A percentile compares a stretch with the other conserved stretches of the same genome.
Evolutionary conservation across 2,329 filamentous ascomycete species (phyloP).

Genomic region (Plenodomus tracheiphilus): DNA sequence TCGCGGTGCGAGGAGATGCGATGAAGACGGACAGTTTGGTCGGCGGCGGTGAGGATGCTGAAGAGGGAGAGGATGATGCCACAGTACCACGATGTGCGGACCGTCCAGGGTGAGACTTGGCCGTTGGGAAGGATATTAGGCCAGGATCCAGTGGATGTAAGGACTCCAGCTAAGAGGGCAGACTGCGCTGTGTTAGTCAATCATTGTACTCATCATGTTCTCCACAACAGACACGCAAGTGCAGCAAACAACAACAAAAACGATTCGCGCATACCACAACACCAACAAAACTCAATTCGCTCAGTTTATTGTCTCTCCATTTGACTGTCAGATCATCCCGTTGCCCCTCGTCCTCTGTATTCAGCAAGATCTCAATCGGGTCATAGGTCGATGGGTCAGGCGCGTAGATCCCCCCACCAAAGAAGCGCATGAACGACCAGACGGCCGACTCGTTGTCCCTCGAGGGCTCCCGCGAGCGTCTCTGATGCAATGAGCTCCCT

Average conservation of each 20-base stretch:
- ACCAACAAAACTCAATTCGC: slow-evolving; percentile 49
- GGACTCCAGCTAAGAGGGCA: slow-evolving; percentile 45
- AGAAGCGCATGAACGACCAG: slow-evolving; percentile 30
- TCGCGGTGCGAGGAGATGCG: slow-evolving; percentile 48
- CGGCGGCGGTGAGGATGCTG: slow-evolving; percentile 51
- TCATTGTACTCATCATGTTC: not conserved
- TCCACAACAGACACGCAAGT: not conserved
- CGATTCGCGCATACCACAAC: slow-evolving; percentile 40
- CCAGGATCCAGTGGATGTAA: slow-evolving; percentile 52
- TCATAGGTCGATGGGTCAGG: slow-evolving; percentile 42
- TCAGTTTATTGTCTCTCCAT: slow-evolving; percentile 47
- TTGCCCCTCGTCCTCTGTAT: slow-evolving; percentile 37
- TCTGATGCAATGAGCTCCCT: slow-evolving; percentile 14
- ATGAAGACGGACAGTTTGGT: slow-evolving; percentile 50
- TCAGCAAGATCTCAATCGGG: slow-evolving; percentile 44
- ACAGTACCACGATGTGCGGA: slow-evolving; percentile 49
- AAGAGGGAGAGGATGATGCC: slow-evolving; percentile 56
- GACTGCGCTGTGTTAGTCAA: slow-evolving; percentile 22
- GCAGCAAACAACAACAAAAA: not conserved
- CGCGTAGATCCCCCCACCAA: slow-evolving; percentile 39
- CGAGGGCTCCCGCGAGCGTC: slow-evolving; percentile 1
- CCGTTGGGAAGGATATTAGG: slow-evolving; percentile 47
- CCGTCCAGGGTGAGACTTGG: slow-evolving; percentile 45
- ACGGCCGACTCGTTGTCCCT: slow-evolving; percentile 3
- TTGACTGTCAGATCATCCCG: slow-evolving; percentile 41